Conservation (phyloP, 371 early-diverging fungal species). For the Actinomortierella ambigua region DNA sequence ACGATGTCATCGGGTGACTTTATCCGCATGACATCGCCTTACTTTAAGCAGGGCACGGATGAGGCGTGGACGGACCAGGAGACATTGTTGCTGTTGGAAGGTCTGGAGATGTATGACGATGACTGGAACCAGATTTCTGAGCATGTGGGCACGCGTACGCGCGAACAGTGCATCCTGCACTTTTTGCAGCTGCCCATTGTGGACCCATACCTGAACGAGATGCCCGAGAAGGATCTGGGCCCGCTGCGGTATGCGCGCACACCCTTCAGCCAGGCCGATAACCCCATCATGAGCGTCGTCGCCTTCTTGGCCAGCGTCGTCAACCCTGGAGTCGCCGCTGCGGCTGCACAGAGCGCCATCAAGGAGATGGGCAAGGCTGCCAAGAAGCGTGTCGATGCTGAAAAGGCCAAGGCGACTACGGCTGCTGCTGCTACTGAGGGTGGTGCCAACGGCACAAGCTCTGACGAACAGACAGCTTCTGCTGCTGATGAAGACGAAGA, state of each 20-base stretch:
- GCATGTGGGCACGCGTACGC: conserved; percentile 91
- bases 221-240: conserved; percentile 49
- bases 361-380: conserved; percentile 50
- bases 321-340: conserved; percentile 88
- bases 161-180: conserved; percentile 94
- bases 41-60: conserved; percentile 57
- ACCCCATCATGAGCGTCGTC: conserved; percentile 96
- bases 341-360: conserved; percentile 81
- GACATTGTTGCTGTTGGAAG: conserved; percentile 92
- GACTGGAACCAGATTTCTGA: conserved; percentile 96
- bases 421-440: not conserved
- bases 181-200: conserved; percentile 97
- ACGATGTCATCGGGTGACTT: conserved; percentile 88
- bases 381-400: conserved; percentile 34
- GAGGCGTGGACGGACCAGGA: conserved; percentile 96
- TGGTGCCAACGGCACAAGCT: too few species aligned
- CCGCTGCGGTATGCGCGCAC: conserved; percentile 68
- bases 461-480: too few species aligned
- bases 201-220: conserved; percentile 77
- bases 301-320: conserved; percentile 95
- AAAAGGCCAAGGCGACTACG: conserved; percentile 13
- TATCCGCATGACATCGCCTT: conserved; percentile 64
- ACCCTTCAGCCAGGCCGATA: conserved; percentile 90
- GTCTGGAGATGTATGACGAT: conserved; percentile 94
- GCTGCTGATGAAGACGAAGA: conserved; percentile 16